phyloP scores from a whole-genome alignment of 768 basidiomycete genomes.

The Leucocoprinus sp. region DNA sequence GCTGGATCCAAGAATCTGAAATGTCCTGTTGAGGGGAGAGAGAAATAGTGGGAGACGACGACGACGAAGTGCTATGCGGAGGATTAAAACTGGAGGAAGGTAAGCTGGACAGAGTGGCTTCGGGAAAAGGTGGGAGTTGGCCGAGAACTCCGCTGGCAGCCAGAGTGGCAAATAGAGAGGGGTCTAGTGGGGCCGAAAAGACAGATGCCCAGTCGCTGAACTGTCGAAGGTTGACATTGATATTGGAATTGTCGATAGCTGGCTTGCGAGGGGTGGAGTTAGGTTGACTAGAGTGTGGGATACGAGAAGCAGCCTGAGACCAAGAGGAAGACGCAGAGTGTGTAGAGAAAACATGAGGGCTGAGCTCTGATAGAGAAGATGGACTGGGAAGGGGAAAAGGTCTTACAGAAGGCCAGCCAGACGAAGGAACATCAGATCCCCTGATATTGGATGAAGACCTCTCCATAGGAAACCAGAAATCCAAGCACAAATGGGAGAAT shows the following conservation, averaged over 20 bases:
- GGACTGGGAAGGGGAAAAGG: conserved; percentile 19
- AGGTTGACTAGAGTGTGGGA: conserved; percentile 9
- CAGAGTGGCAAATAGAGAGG: conserved; percentile 51
- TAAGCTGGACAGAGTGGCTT: conserved; percentile 25
- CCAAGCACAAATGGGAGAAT: neutral
- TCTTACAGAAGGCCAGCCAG: conserved; percentile 20
- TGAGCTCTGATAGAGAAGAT: conserved; percentile 19
- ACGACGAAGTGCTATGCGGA: conserved; percentile 5
- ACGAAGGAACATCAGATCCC: conserved; percentile 9
- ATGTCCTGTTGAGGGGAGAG: conserved; percentile 16
- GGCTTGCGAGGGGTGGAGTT: conserved; percentile 10
- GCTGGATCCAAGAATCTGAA: conserved; percentile 24
- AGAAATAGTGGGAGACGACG: conserved; percentile 14
- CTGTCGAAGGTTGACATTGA: conserved; percentile 14
- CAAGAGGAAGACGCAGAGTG: conserved; percentile 26
- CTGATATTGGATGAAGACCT: neutral
- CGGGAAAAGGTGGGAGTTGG: conserved; percentile 23
- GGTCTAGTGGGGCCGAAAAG: conserved; percentile 56
- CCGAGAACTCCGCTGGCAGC: conserved; percentile 52
- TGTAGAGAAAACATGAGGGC: conserved; percentile 24
- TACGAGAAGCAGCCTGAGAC: conserved; percentile 22
- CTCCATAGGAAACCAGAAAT: neutral
- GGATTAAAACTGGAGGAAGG: conserved; percentile 23
- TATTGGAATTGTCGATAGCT: conserved; percentile 12
- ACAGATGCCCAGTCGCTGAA: conserved; percentile 44